Evolutionary conservation across 352 stramenopile genomes (phyloP).

Genomic region (Globisporangium nodosum): DNA sequence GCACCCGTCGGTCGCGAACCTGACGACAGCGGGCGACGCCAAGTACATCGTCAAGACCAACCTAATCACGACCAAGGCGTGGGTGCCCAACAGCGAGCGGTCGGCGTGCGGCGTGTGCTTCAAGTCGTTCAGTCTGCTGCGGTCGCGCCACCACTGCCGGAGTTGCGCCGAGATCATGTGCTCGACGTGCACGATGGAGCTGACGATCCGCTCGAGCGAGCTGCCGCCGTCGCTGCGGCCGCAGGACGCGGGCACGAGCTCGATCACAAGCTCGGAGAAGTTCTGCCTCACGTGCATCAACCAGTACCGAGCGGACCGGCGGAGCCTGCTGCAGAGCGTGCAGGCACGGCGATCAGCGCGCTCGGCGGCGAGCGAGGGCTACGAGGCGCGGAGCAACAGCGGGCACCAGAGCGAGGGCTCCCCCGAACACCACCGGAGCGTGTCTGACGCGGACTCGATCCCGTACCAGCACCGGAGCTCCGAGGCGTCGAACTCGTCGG

Average conservation of each 20-base stretch:
- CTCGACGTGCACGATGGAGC: conserved; percentile 54
- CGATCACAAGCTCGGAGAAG: conserved; percentile 69
- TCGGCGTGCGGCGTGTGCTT: conserved; percentile 70
- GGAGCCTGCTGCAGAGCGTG: conserved; percentile 23
- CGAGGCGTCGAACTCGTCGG: neutral
- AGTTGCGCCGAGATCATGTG: conserved; percentile 84
- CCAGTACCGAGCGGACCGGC: conserved; percentile 49
- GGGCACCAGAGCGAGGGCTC: neutral
- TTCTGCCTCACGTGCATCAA: conserved; percentile 82
- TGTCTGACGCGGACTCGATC: neutral
- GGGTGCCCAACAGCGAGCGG: conserved; percentile 63
- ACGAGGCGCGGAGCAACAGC: neutral
- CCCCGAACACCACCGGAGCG: neutral
- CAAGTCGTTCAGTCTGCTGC: conserved; percentile 71
- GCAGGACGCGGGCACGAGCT: conserved; percentile 35
- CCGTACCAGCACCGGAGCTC: neutral
- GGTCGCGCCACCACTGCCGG: conserved; percentile 73
- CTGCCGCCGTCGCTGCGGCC: conserved; percentile 49
- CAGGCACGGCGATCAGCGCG: conserved; percentile 2
- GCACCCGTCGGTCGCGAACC: conserved; percentile 27
- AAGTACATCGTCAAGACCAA: conserved; percentile 56
- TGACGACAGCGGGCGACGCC: conserved; percentile 46
- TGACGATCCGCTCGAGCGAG: conserved; percentile 48
- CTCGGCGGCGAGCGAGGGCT: neutral
- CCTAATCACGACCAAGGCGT: conserved; percentile 60